Evolutionary conservation across 257 asterid genomes (phyloP).

Genomic region (Solanum pinnatisectum): DNA sequence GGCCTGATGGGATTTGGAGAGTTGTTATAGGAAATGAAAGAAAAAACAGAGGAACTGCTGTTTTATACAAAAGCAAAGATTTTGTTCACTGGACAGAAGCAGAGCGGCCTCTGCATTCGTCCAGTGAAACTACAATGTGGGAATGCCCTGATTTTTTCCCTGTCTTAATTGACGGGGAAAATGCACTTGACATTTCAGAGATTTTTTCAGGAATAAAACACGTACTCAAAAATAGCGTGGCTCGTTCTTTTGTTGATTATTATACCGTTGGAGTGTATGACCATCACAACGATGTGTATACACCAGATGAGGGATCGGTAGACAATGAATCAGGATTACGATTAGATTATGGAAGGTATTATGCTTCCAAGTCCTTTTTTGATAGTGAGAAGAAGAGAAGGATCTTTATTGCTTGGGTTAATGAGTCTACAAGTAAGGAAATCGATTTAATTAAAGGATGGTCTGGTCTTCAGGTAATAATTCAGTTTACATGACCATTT

Average conservation of each 20-base stretch:
- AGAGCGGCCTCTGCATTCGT: conserved; percentile 16
- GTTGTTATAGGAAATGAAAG: conserved; percentile 18
- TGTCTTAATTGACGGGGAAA: background rate
- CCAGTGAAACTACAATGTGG: conserved; percentile 33
- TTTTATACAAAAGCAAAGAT: conserved; percentile 25
- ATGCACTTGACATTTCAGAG: conserved; percentile 22
- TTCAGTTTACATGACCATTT: background rate
- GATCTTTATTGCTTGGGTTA: conserved; percentile 34
- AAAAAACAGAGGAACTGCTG: conserved; percentile 6
- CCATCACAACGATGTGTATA: background rate
- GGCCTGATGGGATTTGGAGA: conserved; percentile 29
- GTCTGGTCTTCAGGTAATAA: conserved; percentile 1
- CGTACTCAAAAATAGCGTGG: conserved; percentile 23
- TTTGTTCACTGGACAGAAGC: conserved; percentile 20
- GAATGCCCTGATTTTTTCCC: conserved; percentile 42
- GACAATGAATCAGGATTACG: background rate
- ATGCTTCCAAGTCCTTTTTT: background rate
- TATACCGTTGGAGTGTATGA: conserved; percentile 27
- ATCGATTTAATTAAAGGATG: conserved; percentile 22
- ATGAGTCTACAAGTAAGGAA: conserved; percentile 17
- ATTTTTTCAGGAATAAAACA: conserved; percentile 14
- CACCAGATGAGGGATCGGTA: conserved; percentile 9
- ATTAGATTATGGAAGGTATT: background rate
- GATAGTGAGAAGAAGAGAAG: conserved; percentile 26
- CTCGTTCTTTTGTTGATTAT: conserved; percentile 17